Conservation (phyloP, 1,284 basidiomycete species). For the Earliella scabrosa region DNA sequence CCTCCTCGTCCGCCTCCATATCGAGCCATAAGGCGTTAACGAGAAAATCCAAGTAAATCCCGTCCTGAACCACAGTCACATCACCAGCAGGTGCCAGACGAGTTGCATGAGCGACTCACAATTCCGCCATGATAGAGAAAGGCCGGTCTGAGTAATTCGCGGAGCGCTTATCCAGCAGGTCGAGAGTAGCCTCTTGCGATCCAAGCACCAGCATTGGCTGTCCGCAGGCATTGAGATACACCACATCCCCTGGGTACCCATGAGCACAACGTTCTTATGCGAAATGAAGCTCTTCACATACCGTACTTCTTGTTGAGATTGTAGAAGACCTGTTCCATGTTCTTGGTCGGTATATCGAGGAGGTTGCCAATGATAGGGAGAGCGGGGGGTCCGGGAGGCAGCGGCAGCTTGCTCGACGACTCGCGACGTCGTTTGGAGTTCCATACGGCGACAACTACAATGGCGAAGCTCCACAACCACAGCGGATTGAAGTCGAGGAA, state of each 20-base stretch:
- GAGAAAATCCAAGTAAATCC: constrained; percentile 6
- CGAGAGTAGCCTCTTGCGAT: constrained; percentile 29
- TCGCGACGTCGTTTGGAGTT: neutral
- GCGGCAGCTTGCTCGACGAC: neutral
- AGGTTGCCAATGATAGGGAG: constrained; percentile 6
- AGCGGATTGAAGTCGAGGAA: neutral
- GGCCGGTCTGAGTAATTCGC: constrained; percentile 23
- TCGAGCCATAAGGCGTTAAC: constrained; percentile 1
- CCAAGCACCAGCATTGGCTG: constrained; percentile 17
- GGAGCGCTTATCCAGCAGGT: constrained; percentile 46
- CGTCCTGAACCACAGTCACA: neutral
- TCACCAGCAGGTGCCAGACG: too few species aligned
- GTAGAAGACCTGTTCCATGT: neutral
- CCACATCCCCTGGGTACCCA: constrained; percentile 12
- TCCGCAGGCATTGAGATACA: constrained; percentile 11
- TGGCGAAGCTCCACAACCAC: neutral
- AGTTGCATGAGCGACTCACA: constrained; percentile 4
- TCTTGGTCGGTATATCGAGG: neutral
- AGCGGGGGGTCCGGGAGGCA: constrained; percentile 3
- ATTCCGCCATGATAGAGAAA: constrained; percentile 1
- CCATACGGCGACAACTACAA: neutral
- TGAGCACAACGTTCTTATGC: neutral
- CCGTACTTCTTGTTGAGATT: neutral
- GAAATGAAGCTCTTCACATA: neutral
- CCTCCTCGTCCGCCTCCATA: constrained; percentile 9